Evolutionary conservation across 805 yeast species (phyloP).

Genomic region (Priceomyces melissophilus): DNA sequence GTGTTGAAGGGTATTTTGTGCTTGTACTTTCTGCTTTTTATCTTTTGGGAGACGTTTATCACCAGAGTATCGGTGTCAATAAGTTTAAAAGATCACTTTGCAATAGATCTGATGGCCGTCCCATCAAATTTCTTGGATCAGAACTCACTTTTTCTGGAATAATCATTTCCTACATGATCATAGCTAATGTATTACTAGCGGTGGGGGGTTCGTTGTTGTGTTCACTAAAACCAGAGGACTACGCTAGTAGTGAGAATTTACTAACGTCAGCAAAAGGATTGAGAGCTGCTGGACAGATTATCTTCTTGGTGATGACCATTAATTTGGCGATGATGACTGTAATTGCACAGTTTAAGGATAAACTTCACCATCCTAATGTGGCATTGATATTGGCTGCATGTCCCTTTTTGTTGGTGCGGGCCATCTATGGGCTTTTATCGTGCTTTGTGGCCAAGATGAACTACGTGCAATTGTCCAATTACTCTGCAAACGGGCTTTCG

Average conservation of each 20-base stretch:
- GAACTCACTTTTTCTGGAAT: not conserved
- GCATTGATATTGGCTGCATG: constrained; percentile 19
- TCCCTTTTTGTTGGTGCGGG: constrained; percentile 34
- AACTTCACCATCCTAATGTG: constrained; percentile 15
- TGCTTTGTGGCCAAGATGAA: constrained; percentile 30
- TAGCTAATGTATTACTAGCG: constrained; percentile 31
- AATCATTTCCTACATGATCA: constrained; percentile 13
- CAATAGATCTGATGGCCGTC: not conserved
- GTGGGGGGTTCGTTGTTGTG: constrained; percentile 30
- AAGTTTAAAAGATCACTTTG: not conserved
- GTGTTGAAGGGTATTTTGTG: constrained; percentile 38
- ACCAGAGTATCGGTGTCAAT: not conserved
- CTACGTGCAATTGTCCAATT: constrained; percentile 27
- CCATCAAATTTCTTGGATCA: not conserved
- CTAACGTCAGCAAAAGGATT: constrained; percentile 15
- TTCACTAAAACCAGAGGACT: constrained; percentile 15
- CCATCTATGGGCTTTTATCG: constrained; percentile 33
- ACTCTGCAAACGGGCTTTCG: constrained; percentile 19
- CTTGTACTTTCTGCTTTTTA: constrained; percentile 28
- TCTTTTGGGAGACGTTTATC: constrained; percentile 13
- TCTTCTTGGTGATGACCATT: constrained; percentile 24
- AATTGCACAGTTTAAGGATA: constrained; percentile 16
- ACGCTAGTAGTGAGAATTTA: not conserved
- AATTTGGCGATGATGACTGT: constrained; percentile 17
- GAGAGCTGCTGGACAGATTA: constrained; percentile 31